A percentile compares a stretch with the other conserved stretches of the same genome.
These are phyloP conservation scores for Vanrija sp. DNA, from an alignment of 1,284 basidiomycete genomes.

Conservation along the genomic window DNA sequence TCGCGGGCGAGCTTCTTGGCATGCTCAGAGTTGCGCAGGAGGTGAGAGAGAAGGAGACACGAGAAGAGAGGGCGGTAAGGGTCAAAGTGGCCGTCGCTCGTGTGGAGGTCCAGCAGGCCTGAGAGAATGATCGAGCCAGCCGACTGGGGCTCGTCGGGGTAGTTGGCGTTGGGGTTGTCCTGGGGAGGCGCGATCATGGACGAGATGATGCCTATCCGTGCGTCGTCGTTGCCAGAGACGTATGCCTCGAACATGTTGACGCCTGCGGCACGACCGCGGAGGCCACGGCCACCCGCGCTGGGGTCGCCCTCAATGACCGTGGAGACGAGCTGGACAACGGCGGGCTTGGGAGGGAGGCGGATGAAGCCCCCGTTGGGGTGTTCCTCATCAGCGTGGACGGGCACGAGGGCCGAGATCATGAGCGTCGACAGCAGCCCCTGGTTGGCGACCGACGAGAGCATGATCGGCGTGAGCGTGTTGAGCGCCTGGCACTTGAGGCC, in stretches of 20 bases:
- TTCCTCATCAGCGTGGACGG: constrained; percentile 47
- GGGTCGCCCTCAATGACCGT: constrained; percentile 44
- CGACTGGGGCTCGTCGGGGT: constrained; percentile 34
- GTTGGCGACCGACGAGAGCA: constrained; percentile 50
- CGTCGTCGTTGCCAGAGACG: constrained; percentile 48
- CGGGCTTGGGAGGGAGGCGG: constrained; percentile 44
- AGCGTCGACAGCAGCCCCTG: constrained; percentile 53
- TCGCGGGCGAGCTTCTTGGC: constrained; percentile 55
- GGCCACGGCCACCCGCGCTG: constrained; percentile 33
- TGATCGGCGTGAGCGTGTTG: constrained; percentile 67
- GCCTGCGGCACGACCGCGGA: constrained; percentile 49
- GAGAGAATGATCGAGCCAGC: constrained; percentile 54
- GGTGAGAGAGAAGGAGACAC: constrained; percentile 53
- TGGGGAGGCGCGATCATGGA: constrained; percentile 33
- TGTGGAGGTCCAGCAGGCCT: constrained; percentile 50
- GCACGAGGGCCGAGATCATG: constrained; percentile 49
- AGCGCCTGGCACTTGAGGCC: constrained; percentile 77
- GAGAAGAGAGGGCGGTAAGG: constrained; percentile 55
- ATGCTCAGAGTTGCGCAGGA: constrained; percentile 55
- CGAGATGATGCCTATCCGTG: constrained; percentile 46
- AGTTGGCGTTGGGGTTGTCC: constrained; percentile 27
- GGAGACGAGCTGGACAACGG: constrained; percentile 47
- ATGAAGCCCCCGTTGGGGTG: constrained; percentile 49
- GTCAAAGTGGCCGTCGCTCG: constrained; percentile 45
- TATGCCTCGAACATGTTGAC: constrained; percentile 52